Base-by-base conservation (phyloP, 805 yeast species). In the Debaryomyces prosopidis region DNA sequence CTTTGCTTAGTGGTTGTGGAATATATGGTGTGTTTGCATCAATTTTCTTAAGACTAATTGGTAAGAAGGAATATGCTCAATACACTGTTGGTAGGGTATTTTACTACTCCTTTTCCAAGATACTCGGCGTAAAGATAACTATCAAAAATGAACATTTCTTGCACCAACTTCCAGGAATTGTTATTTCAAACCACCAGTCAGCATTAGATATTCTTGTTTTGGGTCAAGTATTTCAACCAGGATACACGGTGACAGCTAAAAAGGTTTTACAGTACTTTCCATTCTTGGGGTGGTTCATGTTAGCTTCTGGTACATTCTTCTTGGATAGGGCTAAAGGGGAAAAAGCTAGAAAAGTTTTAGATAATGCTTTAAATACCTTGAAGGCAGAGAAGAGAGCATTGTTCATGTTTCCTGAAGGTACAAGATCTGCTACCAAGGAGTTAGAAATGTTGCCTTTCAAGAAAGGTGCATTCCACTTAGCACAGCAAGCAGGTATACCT, bases 401-500 rank as follows among this genome's bases (percentile, higher is more conserved):
- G 18, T 94, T 85, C 77, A 82, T 94, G 69, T 94, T 91, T 75
- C 97, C 98, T 19, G 99, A 94, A 68, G 99, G 99, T 20, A 94
- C 99, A 2, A 81, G 99, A 66, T 89, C 97, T 0, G 87, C 85
- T 52, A 69, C 86, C 9, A 67, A 79, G 18, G 76, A 75, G 30
- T 84, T 95, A 41, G 81, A 76, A 3, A 68, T 94, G 62, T 75
- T 89, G 40, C 96, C 96, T 1, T 89, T 94, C 71, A 94, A 94
- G 68, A 94, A 94, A 63, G 99, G 99, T 44, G 97, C 98, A 0
- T 94, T 94, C 82, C 97, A 94, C 67, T 77, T 94, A 60, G 99
- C 99, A 6, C 86, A 87, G 51, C 96, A 90, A 67, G 96, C 96
- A 5, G 82, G 81, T 35, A 83, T 92, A 31, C 98, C 98, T 15